Percentiles rank a stretch among this genome's conserved stretches.
These are phyloP conservation scores for Talaromyces sp. DNA, from an alignment of 2,329 filamentous ascomycete genomes.

Conservation along the genomic window DNA sequence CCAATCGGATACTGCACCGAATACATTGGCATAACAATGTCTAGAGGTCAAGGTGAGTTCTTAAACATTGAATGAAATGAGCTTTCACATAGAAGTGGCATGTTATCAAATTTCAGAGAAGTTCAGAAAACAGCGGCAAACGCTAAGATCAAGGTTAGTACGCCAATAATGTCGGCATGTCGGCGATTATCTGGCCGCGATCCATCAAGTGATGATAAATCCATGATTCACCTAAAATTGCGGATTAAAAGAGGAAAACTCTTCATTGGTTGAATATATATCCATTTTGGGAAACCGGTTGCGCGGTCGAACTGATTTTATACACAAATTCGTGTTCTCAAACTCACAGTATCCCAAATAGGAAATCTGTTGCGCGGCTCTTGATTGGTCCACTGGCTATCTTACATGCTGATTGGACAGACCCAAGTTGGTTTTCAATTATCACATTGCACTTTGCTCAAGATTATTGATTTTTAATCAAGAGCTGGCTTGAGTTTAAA, in stretches of 20 bases:
- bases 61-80: not conserved
- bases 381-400: not conserved
- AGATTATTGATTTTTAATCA: not conserved
- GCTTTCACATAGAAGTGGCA: no score
- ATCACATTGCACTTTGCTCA: not conserved
- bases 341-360: not conserved
- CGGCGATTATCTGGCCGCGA: not conserved
- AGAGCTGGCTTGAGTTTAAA: not conserved
- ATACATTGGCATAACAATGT: not conserved
- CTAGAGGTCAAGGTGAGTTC: not conserved
- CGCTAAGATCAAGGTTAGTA: no score
- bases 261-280: not conserved
- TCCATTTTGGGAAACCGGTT: not conserved
- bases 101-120: not conserved
- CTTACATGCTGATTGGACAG: not conserved
- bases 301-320: not conserved
- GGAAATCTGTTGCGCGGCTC: not conserved
- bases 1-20: not conserved
- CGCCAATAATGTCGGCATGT: not conserved
- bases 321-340: not conserved
- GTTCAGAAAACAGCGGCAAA: not conserved
- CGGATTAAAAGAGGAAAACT: not conserved
- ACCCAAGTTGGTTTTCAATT: not conserved
- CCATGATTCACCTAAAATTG: not conserved
- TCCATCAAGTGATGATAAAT: not conserved